Evolutionary conservation across 2,329 filamentous ascomycete species (phyloP).

Genomic region (Cercospora sp.): DNA sequence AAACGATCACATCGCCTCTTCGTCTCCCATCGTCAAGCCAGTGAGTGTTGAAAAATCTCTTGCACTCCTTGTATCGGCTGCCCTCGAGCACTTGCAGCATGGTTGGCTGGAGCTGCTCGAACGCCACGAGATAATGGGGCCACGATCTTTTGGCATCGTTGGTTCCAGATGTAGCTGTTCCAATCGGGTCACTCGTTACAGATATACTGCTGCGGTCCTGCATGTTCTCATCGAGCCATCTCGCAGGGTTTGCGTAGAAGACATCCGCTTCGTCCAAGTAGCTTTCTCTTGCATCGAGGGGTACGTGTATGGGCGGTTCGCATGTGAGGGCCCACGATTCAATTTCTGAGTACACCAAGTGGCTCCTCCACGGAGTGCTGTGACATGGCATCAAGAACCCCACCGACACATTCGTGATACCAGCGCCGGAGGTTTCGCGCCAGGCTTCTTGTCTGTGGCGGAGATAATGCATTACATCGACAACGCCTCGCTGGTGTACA

Average conservation of each 20-base stretch:
- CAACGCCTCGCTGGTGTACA: constrained; percentile 76
- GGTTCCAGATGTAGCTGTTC: too few relatives aligned
- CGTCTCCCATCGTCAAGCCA: constrained; percentile 64
- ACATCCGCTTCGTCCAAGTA: constrained; percentile 90
- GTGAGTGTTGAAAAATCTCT: constrained; percentile 60
- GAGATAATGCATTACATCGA: constrained; percentile 72
- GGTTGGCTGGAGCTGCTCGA: constrained; percentile 56
- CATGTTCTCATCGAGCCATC: constrained; percentile 49
- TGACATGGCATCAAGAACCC: constrained; percentile 95
- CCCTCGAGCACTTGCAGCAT: constrained; percentile 46
- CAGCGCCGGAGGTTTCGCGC: constrained; percentile 18
- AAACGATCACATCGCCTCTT: constrained; percentile 63
- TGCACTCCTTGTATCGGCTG: constrained; percentile 58
- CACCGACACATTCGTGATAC: constrained; percentile 49
- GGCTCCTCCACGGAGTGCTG: constrained; percentile 90
- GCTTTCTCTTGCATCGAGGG: constrained; percentile 58
- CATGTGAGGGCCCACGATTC: constrained; percentile 83
- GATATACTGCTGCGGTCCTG: constrained; percentile 14
- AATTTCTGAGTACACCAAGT: constrained; percentile 73
- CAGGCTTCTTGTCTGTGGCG: constrained; percentile 56
- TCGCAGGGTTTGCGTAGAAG: constrained; percentile 70
- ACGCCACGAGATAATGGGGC: constrained; percentile 55
- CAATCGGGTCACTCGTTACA: constrained; percentile 16
- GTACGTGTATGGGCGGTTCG: constrained; percentile 77
- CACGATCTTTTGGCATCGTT: constrained; percentile 34